A percentile compares a stretch with the other conserved stretches of the same genome.
Conservation (phyloP, 345 rosid species). For the Chamaenerion angustifolium region DNA sequence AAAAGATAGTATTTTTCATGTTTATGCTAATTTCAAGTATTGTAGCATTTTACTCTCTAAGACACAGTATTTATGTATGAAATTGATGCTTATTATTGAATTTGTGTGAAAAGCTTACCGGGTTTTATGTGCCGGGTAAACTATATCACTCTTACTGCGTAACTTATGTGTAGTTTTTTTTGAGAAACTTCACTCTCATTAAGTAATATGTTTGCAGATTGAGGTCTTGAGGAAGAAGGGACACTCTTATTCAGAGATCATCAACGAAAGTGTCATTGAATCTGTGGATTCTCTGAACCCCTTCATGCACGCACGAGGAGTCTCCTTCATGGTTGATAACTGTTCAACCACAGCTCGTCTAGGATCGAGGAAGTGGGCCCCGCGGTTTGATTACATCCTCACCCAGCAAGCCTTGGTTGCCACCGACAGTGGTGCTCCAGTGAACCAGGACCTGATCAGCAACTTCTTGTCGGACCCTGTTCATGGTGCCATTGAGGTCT, state of each 20-base stretch:
- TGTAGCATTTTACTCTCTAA: neutral
- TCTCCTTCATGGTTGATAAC: slow-evolving; percentile 92
- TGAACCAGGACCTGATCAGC: slow-evolving; percentile 69
- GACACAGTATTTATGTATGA: too few relatives aligned
- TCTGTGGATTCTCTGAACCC: slow-evolving; percentile 89
- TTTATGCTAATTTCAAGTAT: too few relatives aligned
- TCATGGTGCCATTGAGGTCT: slow-evolving; percentile 73
- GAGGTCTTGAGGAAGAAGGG: slow-evolving; percentile 91
- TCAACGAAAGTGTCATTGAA: slow-evolving; percentile 85
- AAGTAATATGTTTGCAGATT: slow-evolving; percentile 30
- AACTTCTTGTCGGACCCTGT: slow-evolving; percentile 80
- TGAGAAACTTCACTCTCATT: neutral
- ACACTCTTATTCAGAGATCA: slow-evolving; percentile 90
- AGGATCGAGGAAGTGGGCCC: slow-evolving; percentile 95
- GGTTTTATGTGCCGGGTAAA: too few relatives aligned
- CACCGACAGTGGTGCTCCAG: slow-evolving; percentile 38
- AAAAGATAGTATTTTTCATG: too few relatives aligned
- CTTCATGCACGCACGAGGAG: slow-evolving; percentile 94
- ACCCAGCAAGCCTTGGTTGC: slow-evolving; percentile 79
- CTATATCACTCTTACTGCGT: too few relatives aligned
- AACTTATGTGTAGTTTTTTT: too few relatives aligned
- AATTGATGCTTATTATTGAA: too few relatives aligned
- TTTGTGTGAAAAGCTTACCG: too few relatives aligned
- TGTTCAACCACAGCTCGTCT: slow-evolving; percentile 88
- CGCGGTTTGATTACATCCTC: slow-evolving; percentile 68